Base-by-base conservation (phyloP, 1,284 basidiomycete genomes). In the Meira miltonrushii region DNA sequence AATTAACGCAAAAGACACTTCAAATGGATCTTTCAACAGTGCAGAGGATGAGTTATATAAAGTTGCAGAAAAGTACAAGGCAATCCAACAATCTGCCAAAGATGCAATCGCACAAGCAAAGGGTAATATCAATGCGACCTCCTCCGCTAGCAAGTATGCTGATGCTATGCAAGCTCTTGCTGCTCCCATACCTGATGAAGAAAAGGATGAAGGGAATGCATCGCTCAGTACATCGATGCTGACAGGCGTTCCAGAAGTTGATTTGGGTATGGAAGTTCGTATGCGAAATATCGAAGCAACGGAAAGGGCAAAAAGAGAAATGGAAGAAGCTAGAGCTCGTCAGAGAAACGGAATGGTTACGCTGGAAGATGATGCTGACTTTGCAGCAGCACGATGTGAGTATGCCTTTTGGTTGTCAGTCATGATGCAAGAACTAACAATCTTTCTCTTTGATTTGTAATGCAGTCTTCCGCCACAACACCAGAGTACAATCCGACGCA, bases 271-370 rank as follows among this genome's bases (percentile, higher is more conserved):
- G 87, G 92, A 97, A 65, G 83, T 87, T 13, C 87, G 93, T 19
- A 80, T 98, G 60, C 88, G 88, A 78, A 97, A 96, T 76, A 97
- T 98, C 50, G 91, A 95, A 75, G 88, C 93, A 59, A 98, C 94
- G 0, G 94, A 97, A 77, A 92, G 89, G 68, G 94, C 92, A 0
- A 96, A 96, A 79, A 84, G 90, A 1, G 82, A 84, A 15, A 86
- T 93, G 38, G 85, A 87, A 1, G 90, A 95, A 62, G 83, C 85
- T 57, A 83, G 86, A 25, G 23, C 6, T 13, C 12, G 17, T 7
- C 17, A 48, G 38, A 84, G 85, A 84, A 21, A 54, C 82, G 47
- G 64, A 62, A 67, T 83, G 80, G 66, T 55, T 0, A 75, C 80
- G 28, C 83, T 82, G 15, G 83, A 83, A 25, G 88, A 90, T 59